Base-by-base conservation (phyloP, 495 filamentous ascomycete species). In the Podospora pseudoanserina region DNA sequence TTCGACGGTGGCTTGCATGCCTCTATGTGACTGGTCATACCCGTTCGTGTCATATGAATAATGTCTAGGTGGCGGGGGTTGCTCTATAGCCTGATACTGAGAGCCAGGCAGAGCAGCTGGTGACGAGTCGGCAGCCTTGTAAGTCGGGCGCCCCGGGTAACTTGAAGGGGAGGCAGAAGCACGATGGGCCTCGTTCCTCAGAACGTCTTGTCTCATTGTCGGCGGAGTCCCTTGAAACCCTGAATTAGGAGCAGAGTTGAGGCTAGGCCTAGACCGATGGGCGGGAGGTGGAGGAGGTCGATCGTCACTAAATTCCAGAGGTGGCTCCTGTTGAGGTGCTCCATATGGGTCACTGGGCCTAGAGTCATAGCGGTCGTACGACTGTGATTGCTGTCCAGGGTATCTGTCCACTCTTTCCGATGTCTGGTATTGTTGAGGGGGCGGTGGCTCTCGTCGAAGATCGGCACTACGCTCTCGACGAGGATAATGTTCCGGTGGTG, bases 1-100 rank as follows among this genome's bases (percentile, higher is more conserved):
- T 72, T 90, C 89, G 58, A 91, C 89, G 5, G 84, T 86, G 26
- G 88, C 87, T 67, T 91, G 88, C 89, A 91, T 88, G 18, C 81
- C 79, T 53, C 82, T 81, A 68, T 82, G 71, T 28, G 75, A 73
- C 7, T 72, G 28, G 34, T 83, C 82, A 67, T 83, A 84, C 56
- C 71, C 67, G 39, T 49, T 49, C 4, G 77, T 63, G 66, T 86
- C 84, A 64, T 83, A 85, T 5, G 83, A 84, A 60, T 86, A 76
- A 71, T 85, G 83, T 0, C 80, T 78, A 34, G 77, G 75, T n/a
- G 75, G 77, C 6, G 76, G 69, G 2, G 77, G 70, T 7, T 74
- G 71, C 3, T 81, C 79, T 4, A 60, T 49, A 26, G 75, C 71
- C 1, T 72, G 66, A 28, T 79, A 78, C 49, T 78, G 79, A 0